Conservation (phyloP, 2,329 filamentous ascomycete species). For the Oidium heveae region DNA sequence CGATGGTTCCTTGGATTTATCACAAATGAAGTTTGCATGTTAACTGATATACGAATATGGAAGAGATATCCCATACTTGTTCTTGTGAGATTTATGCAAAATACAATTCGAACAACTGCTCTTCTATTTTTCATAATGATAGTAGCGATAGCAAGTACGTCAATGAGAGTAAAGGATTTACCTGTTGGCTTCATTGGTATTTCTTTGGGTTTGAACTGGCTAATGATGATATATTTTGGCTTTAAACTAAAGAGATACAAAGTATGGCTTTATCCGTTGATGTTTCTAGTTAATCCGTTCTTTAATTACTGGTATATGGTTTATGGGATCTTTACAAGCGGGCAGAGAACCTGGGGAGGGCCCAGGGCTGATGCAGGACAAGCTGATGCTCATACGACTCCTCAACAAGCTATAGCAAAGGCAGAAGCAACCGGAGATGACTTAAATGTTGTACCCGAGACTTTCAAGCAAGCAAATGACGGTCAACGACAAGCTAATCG, state of each 20-base stretch:
- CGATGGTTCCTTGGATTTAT: slow-evolving; percentile 96
- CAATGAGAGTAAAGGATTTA: slow-evolving; percentile 49
- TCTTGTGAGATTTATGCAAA: slow-evolving; percentile 75
- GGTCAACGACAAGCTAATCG: slow-evolving; percentile 22
- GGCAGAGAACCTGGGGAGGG: slow-evolving; percentile 86
- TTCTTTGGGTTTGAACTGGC: slow-evolving; percentile 78
- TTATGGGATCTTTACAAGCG: slow-evolving; percentile 20
- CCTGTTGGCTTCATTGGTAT: slow-evolving; percentile 86
- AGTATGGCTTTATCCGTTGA: slow-evolving; percentile 80
- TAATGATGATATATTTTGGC: slow-evolving; percentile 91
- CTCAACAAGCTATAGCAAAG: slow-evolving; percentile 60
- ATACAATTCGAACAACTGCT: slow-evolving; percentile 85
- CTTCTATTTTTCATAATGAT: slow-evolving; percentile 87
- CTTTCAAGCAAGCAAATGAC: slow-evolving; percentile 40
- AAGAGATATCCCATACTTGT: slow-evolving; percentile 70
- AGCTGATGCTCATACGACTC: slow-evolving; percentile 50
- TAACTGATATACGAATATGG: slow-evolving; percentile 86
- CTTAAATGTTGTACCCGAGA: slow-evolving; percentile 69
- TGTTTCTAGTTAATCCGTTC: slow-evolving; percentile 89
- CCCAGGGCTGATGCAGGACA: slow-evolving; percentile 70
- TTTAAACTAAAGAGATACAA: slow-evolving; percentile 71
- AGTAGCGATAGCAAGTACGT: slow-evolving; percentile 63
- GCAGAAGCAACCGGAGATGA: slow-evolving; percentile 64
- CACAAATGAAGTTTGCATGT: slow-evolving; percentile 94
- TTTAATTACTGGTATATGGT: slow-evolving; percentile 95